These are phyloP conservation scores for Clarireedia monteithiana DNA, from an alignment of 2,329 filamentous ascomycete species.

Conservation along the genomic window DNA sequence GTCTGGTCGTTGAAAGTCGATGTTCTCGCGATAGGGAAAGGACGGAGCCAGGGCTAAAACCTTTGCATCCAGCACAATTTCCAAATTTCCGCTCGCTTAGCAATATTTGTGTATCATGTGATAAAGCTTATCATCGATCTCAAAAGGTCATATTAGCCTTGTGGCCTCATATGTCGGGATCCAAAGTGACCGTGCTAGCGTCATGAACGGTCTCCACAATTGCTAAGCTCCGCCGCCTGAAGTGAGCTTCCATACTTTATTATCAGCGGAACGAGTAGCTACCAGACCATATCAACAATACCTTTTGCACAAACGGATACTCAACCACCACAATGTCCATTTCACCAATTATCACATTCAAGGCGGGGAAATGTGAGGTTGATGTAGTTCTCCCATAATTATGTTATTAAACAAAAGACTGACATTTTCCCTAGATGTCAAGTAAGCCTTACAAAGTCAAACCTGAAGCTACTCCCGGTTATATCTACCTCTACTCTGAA, in stretches of 20 bases:
- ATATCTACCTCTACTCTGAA: conserved; percentile 86
- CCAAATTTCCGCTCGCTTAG: conserved; percentile 9
- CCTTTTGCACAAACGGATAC: conserved; percentile 1
- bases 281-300: not conserved
- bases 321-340: conserved; percentile 59
- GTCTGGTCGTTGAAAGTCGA: conserved; percentile 8
- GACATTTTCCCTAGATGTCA: conserved; percentile 35
- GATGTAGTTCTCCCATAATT: conserved; percentile 51
- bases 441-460: conserved; percentile 63
- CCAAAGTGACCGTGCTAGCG: not conserved
- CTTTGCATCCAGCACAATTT: not conserved
- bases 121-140: not conserved
- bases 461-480: conserved; percentile 66
- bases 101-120: conserved; percentile 10
- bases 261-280: not conserved
- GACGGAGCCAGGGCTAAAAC: conserved; percentile 8
- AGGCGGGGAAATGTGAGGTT: conserved; percentile 82
- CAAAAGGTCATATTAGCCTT: not conserved
- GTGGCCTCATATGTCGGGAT: not conserved
- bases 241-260: conserved; percentile 2
- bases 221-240: conserved; percentile 10
- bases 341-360: conserved; percentile 86
- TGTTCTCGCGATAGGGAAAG: conserved; percentile 7
- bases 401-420: not conserved
- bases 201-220: conserved; percentile 4